Evolutionary conservation across 2,329 filamentous ascomycete genomes (phyloP), one percentile per base, ranked within the genome.

Genomic region (Scopulariopsis brevicaulis): DNA sequence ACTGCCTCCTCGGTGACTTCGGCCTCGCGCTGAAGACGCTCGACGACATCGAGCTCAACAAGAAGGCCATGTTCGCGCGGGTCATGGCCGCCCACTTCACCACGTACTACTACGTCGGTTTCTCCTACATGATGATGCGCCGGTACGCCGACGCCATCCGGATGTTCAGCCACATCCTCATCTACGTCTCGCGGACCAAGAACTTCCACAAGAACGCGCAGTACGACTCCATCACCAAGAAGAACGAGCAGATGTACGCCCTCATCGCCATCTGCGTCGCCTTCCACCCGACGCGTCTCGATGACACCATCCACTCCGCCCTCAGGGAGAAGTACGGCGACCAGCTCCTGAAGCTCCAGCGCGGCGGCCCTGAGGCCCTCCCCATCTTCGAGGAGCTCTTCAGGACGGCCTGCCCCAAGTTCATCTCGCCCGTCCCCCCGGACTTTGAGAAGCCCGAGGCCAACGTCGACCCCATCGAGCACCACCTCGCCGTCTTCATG

Each of bases 71-170:
- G 90, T 99, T 99, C 73, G 93, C 94, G 62, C 90, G 94, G 64
- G 94, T 99, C 72, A 97, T 99, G 94, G 93, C 94, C 58, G 94
- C 94, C 59, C 94, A 99, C 80, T 97, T 97, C 79, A 96, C 93
- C 65, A 99, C 94, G 64, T 99, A 97, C 84, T 99, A 99, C 85
- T 97, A 97, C 73, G 93, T 99, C 62, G 94, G 94, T 66, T 99
- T 99, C 85, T 96, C 90, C 65, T 99, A 99, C 87, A 97, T 99
- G 93, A 99, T 99, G 94, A 96, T 97, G 90, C 91, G 94, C 78
- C 90, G 94, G 71, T 99, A 99, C 73, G 90, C 91, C 75, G 94
- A 99, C 75, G 94, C 94, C 73, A 96, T 99, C 78, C 91, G 93
- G 82, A 96, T 96, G 87, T 99, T 99, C 85, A 96, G 90, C 81